phyloP scores from a whole-genome alignment of 768 basidiomycete species.

The Psilocybe subaeruginosa region DNA sequence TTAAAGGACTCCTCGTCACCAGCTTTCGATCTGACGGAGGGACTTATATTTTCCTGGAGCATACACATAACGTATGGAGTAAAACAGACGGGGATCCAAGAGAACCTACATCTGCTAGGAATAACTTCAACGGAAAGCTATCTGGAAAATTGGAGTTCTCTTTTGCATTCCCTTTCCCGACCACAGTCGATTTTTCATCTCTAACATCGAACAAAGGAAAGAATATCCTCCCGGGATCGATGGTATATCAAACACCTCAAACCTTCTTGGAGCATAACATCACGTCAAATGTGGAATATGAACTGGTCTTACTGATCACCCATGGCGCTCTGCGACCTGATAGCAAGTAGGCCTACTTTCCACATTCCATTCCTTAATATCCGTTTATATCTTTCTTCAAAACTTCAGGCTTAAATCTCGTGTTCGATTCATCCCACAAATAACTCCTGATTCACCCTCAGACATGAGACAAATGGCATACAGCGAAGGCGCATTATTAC shows the following conservation, averaged over 20 bases:
- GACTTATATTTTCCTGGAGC: constrained; percentile 13
- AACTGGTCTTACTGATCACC: constrained; percentile 10
- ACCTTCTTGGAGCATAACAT: constrained; percentile 16
- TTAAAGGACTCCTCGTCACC: constrained; percentile 13
- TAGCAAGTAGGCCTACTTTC: constrained; percentile 9
- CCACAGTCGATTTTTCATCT: constrained; percentile 7
- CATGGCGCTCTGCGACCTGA: constrained; percentile 14
- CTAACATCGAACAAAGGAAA: not conserved
- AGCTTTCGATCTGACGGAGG: constrained; percentile 9
- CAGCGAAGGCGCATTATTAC: not conserved
- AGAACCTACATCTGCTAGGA: not conserved
- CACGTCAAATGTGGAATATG: constrained; percentile 14
- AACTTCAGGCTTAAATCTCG: constrained; percentile 11
- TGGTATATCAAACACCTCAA: constrained; percentile 15
- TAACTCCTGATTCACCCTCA: constrained; percentile 10
- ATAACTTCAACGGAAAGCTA: constrained; percentile 7
- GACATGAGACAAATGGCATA: constrained; percentile 12
- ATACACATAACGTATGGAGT: constrained; percentile 9
- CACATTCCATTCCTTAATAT: not conserved
- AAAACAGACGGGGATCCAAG: constrained; percentile 2
- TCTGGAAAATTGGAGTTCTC: constrained; percentile 11
- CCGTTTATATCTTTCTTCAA: not conserved
- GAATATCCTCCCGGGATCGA: no score
- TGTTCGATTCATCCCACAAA: constrained; percentile 13
- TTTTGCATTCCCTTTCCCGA: constrained; percentile 20